These are phyloP conservation scores for Pichia kluyveri DNA, from an alignment of 805 yeast species.

Conservation along the genomic window DNA sequence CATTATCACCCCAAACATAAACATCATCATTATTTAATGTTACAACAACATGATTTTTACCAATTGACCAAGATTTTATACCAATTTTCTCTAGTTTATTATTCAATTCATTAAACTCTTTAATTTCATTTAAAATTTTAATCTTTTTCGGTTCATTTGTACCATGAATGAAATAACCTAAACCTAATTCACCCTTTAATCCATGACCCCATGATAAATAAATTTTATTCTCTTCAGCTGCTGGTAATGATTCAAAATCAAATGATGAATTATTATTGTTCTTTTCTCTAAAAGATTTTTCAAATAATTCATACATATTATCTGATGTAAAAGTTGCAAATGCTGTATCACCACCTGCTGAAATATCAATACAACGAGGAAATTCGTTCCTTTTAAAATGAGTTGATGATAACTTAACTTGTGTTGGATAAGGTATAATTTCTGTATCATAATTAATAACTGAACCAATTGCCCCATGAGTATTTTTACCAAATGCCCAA, in stretches of 20 bases:
- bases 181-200: conserved; percentile 77
- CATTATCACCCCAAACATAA: conserved; percentile 78
- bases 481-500: conserved; percentile 84
- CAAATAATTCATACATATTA: conserved; percentile 28
- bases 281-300: conserved; percentile 18
- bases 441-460: conserved; percentile 60
- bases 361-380: conserved; percentile 42
- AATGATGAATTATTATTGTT: conserved; percentile 6
- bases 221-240: conserved; percentile 22
- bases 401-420: conserved; percentile 30
- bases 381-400: conserved; percentile 33
- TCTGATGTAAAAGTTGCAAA: conserved; percentile 36
- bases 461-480: conserved; percentile 76
- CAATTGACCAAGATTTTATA: conserved; percentile 47
- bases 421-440: conserved; percentile 60
- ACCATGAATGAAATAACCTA: conserved; percentile 65
- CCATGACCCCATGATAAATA: conserved; percentile 76
- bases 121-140: conserved; percentile 35
- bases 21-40: conserved; percentile 58
- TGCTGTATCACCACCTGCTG: conserved; percentile 66
- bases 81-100: conserved; percentile 35
- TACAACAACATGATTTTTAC: conserved; percentile 56
- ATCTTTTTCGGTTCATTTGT: conserved; percentile 58
- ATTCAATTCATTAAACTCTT: conserved; percentile 45
- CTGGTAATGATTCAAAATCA: conserved; percentile 14